phyloP scores from a whole-genome alignment of 1,284 basidiomycete species.

The Takashimella tepidaria region DNA sequence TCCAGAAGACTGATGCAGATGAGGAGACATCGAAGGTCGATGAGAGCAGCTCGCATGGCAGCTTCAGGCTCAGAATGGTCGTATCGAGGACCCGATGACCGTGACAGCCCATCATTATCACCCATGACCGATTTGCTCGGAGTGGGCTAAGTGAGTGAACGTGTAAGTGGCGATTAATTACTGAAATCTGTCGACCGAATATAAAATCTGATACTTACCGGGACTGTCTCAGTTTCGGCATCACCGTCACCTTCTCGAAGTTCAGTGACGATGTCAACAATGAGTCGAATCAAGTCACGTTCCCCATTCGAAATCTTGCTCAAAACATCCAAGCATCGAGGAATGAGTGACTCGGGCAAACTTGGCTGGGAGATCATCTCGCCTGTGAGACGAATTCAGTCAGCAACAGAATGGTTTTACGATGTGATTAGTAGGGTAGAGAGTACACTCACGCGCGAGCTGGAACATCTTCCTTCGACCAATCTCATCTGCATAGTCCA shows the following conservation, averaged over 20 bases:
- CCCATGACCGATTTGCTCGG: not conserved
- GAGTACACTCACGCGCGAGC: constrained; percentile 62
- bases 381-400: constrained; percentile 47
- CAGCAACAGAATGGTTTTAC: not conserved
- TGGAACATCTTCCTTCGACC: constrained; percentile 87
- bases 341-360: constrained; percentile 72
- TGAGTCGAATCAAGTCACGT: constrained; percentile 83
- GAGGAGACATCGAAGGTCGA: constrained; percentile 76
- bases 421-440: not conserved
- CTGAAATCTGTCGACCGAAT: too few species aligned
- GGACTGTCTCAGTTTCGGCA: constrained; percentile 18
- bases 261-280: constrained; percentile 89
- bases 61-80: constrained; percentile 32
- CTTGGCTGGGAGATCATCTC: constrained; percentile 80
- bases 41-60: constrained; percentile 54
- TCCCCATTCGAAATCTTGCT: constrained; percentile 78
- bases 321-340: constrained; percentile 79
- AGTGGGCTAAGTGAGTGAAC: too few species aligned
- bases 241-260: constrained; percentile 58
- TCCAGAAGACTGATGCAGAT: constrained; percentile 88
- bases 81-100: constrained; percentile 10
- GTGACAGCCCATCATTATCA: constrained; percentile 1
- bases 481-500: constrained; percentile 93
- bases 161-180: too few species aligned
- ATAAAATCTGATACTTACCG: not conserved